Evolutionary conservation across 1,284 basidiomycete genomes (phyloP), one percentile per base, ranked within the genome.

Genomic region (Boletus coffeatus): DNA sequence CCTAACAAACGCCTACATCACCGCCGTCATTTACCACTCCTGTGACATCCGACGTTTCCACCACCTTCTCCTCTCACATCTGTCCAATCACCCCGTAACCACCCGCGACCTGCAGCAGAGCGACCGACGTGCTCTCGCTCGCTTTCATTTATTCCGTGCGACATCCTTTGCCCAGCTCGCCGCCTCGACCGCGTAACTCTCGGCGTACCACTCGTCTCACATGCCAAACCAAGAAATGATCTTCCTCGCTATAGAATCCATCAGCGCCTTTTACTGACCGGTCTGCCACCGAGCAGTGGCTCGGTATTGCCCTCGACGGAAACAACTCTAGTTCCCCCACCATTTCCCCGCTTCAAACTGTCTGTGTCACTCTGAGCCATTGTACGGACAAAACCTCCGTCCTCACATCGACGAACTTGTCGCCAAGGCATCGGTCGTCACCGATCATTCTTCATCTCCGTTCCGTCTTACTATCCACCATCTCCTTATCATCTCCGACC

Each of bases 241-340:
- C 13, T 70, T 91, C 59, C 71, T 92, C 32, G 85, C 83, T 14
- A 32, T 94, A 50, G 92, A 94, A 74, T 89, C 89, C 7, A 76
- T 92, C 62, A 89, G 87, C 71, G 73, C 89, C 0, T 92, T 89
- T 71, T 85, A 89, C 74, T 93, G 90, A 94, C 71, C 84, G 88
- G 46, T 87, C 85, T 71, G 77, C 79, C 48, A 72, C 77, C 39
- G 90, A 92, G 71, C 84, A 86, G 65, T 67, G 78, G 59, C 81
- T 77, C 55, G 67, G 69, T 21, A 65, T 63, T 60, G 60, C 62
- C 11, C 59, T 61, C 41, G 62, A 61, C 56, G 71, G 66, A 52
- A 61, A 43, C 64, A 65, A 59, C 60, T 14, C 48, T 4, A 56
- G 50, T 59, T 60, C 53, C 61, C 46, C 59, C 61, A 65, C 64